These are phyloP conservation scores for Solanum hybrid DNA, from an alignment of 305 asterid species.

Conservation along the genomic window DNA sequence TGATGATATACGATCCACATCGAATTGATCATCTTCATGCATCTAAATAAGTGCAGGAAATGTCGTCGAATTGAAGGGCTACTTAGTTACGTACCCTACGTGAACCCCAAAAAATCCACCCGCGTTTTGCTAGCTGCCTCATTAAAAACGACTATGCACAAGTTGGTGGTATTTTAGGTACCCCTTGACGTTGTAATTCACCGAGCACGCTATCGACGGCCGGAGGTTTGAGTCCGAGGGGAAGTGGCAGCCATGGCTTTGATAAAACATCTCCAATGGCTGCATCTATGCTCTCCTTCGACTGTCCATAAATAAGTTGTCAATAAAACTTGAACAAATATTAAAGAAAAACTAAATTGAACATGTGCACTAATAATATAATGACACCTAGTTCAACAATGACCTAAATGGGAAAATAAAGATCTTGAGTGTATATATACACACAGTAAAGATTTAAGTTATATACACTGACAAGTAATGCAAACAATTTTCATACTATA, in stretches of 20 bases:
- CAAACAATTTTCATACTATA: background rate
- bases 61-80: conserved; percentile 57
- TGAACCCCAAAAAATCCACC: background rate
- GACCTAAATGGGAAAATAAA: background rate
- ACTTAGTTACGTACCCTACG: background rate
- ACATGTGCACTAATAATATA: background rate
- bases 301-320: conserved; percentile 17
- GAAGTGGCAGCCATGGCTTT: conserved; percentile 89
- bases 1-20: background rate
- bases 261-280: conserved; percentile 73
- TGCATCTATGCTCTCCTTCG: conserved; percentile 84
- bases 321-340: background rate
- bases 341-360: background rate
- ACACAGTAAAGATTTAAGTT: background rate
- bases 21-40: conserved; percentile 6
- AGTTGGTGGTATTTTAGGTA: conserved; percentile 63
- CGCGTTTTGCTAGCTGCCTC: background rate
- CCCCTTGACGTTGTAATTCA: conserved; percentile 73
- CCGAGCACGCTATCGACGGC: conserved; percentile 54
- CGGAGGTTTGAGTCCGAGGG: conserved; percentile 81
- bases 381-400: background rate
- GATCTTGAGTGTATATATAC: background rate
- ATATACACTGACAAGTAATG: background rate
- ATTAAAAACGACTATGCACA: conserved; percentile 22
- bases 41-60: conserved; percentile 21